Conservation (phyloP, 257 asterid species). For the Solanum sejunctum region DNA sequence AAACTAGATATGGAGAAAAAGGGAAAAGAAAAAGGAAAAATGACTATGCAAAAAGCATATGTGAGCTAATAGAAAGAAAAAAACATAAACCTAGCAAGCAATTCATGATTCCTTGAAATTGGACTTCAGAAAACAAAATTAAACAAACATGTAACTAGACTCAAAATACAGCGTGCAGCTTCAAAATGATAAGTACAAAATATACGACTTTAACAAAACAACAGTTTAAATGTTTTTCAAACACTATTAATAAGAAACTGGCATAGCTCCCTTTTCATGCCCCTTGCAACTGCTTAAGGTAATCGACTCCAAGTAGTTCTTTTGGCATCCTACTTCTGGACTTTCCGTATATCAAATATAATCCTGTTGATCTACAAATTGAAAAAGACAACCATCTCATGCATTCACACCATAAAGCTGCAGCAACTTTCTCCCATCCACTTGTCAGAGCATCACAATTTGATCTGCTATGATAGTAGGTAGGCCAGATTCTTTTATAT, state of each 20-base stretch:
- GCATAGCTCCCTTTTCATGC: background rate
- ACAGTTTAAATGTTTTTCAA: background rate
- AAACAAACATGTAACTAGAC: background rate
- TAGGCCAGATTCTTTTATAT: background rate
- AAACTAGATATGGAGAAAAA: no score
- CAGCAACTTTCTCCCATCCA: slow-evolving; percentile 3
- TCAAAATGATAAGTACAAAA: background rate
- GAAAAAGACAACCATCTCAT: slow-evolving; percentile 4
- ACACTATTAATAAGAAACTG: background rate
- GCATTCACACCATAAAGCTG: background rate
- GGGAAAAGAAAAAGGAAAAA: no score
- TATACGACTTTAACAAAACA: background rate
- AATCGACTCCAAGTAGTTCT: background rate
- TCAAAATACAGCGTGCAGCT: background rate
- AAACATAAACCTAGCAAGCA: background rate
- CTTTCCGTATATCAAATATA: background rate
- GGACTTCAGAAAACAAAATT: background rate
- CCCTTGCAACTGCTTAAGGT: background rate
- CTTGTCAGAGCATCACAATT: background rate
- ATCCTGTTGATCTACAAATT: background rate
- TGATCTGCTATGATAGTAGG: background rate
- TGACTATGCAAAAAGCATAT: no score
- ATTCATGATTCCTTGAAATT: background rate
- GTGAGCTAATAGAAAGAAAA: background rate
- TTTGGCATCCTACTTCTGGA: background rate